A percentile compares a stretch with the other conserved stretches of the same genome.
phyloP scores from a whole-genome alignment of 2,329 filamentous ascomycete genomes.

The Apiospora rasikravindrae region DNA sequence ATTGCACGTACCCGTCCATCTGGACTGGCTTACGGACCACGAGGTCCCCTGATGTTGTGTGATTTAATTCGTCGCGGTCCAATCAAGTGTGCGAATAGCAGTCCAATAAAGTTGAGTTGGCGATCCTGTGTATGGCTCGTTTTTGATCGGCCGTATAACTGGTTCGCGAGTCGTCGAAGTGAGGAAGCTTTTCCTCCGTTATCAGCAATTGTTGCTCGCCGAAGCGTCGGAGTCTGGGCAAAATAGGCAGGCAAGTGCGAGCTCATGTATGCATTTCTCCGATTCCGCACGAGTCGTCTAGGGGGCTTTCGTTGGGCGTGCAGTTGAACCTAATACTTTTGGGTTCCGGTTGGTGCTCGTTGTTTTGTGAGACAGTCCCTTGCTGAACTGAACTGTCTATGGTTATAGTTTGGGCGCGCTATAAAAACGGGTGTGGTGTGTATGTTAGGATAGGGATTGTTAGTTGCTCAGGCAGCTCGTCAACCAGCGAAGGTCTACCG shows the following conservation, averaged over 20 bases:
- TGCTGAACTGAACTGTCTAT: neutral
- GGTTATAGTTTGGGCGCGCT: neutral
- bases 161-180: neutral
- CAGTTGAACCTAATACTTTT: slow-evolving; percentile 9
- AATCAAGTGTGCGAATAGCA: neutral
- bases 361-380: slow-evolving; percentile 1
- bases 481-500: slow-evolving; percentile 17
- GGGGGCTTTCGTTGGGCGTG: neutral
- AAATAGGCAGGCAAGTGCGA: neutral
- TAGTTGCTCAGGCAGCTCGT: slow-evolving; percentile 6
- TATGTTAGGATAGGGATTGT: neutral
- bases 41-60: neutral
- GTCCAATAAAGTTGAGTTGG: slow-evolving; percentile 2
- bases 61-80: slow-evolving; percentile 6
- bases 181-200: neutral
- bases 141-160: neutral
- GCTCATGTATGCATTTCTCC: slow-evolving; percentile 16
- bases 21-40: slow-evolving; percentile 17
- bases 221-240: neutral
- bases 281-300: slow-evolving; percentile 6
- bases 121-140: neutral
- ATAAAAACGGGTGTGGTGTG: neutral
- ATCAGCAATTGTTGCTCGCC: neutral
- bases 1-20: slow-evolving; percentile 19
- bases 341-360: neutral